Conservation (phyloP, 176 grass and related monocot genomes). For the Eleusine indica region DNA sequence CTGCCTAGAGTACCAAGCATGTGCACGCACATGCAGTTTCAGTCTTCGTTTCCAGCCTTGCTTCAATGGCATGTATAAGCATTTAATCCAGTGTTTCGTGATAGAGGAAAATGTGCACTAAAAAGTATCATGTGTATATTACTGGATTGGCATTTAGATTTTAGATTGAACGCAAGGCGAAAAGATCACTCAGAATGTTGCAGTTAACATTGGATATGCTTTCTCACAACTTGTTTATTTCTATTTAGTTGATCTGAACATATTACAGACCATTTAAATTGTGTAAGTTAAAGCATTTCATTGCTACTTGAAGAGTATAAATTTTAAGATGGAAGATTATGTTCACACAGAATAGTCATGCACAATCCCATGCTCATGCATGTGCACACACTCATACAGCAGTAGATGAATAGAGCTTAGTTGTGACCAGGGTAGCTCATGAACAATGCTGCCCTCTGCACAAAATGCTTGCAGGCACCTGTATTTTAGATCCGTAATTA, state of each 20-base stretch:
- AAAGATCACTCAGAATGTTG: not conserved
- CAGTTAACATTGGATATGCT: constrained; percentile 1
- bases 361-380: not conserved
- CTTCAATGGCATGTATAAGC: not conserved
- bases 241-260: not conserved
- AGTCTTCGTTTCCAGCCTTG: constrained; percentile 17
- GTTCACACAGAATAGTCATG: constrained; percentile 7
- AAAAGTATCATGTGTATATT: not conserved
- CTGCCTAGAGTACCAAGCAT: constrained; percentile 8
- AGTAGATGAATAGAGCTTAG: not conserved
- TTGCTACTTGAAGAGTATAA: not conserved
- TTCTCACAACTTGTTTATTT: not conserved
- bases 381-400: not conserved
- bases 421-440: not conserved
- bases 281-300: not conserved
- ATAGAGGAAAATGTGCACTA: constrained; percentile 24
- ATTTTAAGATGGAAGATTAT: not conserved
- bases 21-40: constrained; percentile 40
- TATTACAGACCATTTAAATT: not conserved
- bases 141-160: not conserved
- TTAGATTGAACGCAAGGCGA: not conserved
- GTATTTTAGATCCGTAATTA: not conserved
- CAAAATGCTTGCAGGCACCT: not conserved
- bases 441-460: not conserved
- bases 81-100: constrained; percentile 16